Evolutionary conservation across 495 filamentous ascomycete genomes (phyloP).

Genomic region (Clohesyomyces aquaticus): DNA sequence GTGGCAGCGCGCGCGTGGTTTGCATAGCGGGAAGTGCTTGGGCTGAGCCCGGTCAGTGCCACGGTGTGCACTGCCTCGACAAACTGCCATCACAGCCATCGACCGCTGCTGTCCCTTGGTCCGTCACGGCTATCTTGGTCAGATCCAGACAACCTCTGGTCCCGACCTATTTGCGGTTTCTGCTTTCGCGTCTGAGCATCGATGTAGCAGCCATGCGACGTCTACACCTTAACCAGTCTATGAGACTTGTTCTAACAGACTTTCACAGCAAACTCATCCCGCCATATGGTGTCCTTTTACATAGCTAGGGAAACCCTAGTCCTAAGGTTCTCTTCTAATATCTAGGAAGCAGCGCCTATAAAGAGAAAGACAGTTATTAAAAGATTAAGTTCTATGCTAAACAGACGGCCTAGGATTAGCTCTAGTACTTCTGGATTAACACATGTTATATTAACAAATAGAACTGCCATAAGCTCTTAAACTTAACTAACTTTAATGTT

Average conservation of each 20-base stretch:
- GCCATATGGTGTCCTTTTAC: constrained; percentile 7
- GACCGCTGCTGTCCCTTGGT: too few relatives aligned
- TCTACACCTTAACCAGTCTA: constrained; percentile 6
- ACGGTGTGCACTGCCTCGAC: too few relatives aligned
- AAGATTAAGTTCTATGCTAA: constrained; percentile 5
- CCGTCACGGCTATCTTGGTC: too few relatives aligned
- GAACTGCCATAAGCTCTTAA: too few relatives aligned
- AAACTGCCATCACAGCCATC: too few relatives aligned
- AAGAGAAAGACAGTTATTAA: constrained; percentile 2
- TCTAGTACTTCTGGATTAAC: constrained; percentile 8
- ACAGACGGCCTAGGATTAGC: background rate
- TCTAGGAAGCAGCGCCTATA: background rate
- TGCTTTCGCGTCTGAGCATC: background rate
- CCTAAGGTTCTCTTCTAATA: constrained; percentile 5
- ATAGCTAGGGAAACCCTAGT: constrained; percentile 2
- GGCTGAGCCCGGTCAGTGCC: too few relatives aligned
- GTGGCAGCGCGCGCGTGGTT: too few relatives aligned
- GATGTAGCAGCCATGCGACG: constrained; percentile 2
- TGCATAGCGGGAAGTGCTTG: too few relatives aligned
- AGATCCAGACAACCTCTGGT: too few relatives aligned
- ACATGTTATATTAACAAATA: constrained; percentile 12
- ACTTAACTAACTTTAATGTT: too few relatives aligned
- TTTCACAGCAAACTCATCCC: constrained; percentile 2
- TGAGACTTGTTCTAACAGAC: background rate
- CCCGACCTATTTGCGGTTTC: too few relatives aligned